Conservation (phyloP, 164 flowering plant genomes). For the Aristolochia contorta region DNA sequence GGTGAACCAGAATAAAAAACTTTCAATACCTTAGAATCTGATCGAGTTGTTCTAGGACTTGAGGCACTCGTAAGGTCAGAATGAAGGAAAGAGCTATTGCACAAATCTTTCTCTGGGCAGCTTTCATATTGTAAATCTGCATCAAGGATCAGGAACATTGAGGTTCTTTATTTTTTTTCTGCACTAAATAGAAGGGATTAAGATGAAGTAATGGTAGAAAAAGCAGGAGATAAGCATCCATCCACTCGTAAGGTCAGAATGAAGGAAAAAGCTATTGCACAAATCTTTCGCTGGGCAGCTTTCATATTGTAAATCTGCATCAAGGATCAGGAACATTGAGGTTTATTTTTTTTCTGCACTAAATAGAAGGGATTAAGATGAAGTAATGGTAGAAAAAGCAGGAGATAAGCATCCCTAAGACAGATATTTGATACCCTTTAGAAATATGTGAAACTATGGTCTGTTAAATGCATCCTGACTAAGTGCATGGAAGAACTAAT, state of each 20-base stretch:
- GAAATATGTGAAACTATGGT: too few species aligned
- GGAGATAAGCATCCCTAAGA: too few species aligned
- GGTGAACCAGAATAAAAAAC: neutral
- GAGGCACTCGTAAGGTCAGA: conserved; percentile 72
- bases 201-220: too few species aligned
- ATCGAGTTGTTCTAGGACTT: conserved; percentile 89
- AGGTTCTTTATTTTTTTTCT: neutral
- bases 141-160: neutral
- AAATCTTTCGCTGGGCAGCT: conserved; percentile 55
- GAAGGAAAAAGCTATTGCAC: conserved; percentile 79
- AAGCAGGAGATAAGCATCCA: too few species aligned
- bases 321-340: neutral
- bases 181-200: too few species aligned
- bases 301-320: conserved; percentile 65
- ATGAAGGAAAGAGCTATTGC: conserved; percentile 82
- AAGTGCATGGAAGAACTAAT: too few species aligned
- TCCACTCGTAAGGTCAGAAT: conserved; percentile 65
- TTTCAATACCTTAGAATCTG: conserved; percentile 64
- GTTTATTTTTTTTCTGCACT: neutral
- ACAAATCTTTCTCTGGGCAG: conserved; percentile 57
- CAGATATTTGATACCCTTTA: too few species aligned
- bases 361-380: too few species aligned
- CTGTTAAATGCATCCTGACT: too few species aligned
- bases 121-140: conserved; percentile 67
- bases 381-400: too few species aligned